These are phyloP conservation scores for Blastomyces emzantsi DNA, from an alignment of 2,329 filamentous ascomycete genomes.

Conservation along the genomic window DNA sequence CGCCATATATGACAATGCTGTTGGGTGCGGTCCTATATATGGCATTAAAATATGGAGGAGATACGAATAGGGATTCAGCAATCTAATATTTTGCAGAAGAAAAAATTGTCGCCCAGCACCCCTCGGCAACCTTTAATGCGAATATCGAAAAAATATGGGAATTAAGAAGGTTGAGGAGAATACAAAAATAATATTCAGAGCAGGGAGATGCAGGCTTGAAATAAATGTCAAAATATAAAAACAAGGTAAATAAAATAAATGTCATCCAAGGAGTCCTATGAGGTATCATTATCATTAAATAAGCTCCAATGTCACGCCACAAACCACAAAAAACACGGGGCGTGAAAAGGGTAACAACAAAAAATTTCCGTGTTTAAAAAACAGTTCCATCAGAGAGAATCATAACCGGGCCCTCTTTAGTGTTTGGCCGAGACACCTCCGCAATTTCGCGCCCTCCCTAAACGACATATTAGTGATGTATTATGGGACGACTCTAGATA, in stretches of 20 bases:
- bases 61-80: neutral
- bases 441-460: slow-evolving; percentile 90
- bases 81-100: neutral
- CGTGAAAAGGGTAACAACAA: slow-evolving; percentile 9
- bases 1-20: neutral
- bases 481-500: neutral
- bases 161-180: slow-evolving; percentile 12
- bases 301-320: neutral
- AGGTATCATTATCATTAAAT: slow-evolving; percentile 9
- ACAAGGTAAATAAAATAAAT: neutral
- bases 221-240: neutral
- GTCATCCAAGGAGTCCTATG: neutral
- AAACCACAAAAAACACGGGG: neutral
- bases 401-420: slow-evolving; percentile 91
- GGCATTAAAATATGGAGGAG: neutral
- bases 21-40: neutral
- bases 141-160: slow-evolving; percentile 18
- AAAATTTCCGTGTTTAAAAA: slow-evolving; percentile 49
- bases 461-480: slow-evolving; percentile 26
- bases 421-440: slow-evolving; percentile 90
- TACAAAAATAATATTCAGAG: neutral
- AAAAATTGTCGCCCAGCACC: neutral
- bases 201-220: neutral
- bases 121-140: neutral
- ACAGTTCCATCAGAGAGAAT: slow-evolving; percentile 95